A percentile compares a stretch with the other conserved stretches of the same genome.
Evolutionary conservation across 371 early-diverging fungal genomes (phyloP).

Genomic region (Mortierella sp.): DNA sequence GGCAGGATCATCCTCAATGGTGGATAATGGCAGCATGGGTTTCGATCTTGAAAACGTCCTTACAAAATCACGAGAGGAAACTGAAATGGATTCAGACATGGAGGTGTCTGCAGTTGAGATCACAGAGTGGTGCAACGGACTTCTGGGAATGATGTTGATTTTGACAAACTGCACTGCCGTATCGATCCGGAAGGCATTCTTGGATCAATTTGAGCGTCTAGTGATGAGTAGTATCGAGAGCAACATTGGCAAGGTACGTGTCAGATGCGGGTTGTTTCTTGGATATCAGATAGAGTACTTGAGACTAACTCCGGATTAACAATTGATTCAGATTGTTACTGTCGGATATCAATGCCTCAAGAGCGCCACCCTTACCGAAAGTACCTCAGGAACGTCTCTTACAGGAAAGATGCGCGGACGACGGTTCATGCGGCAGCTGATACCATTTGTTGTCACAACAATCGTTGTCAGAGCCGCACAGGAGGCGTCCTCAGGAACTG

Average conservation of each 20-base stretch:
- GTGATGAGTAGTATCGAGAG: constrained; percentile 51
- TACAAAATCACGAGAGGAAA: neutral
- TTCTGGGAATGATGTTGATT: constrained; percentile 50
- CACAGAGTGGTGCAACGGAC: constrained; percentile 49
- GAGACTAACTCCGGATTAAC: too few relatives aligned
- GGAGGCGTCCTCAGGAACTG: constrained; percentile 3
- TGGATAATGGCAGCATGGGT: constrained; percentile 9
- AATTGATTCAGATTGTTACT: constrained; percentile 33
- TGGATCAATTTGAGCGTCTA: constrained; percentile 44
- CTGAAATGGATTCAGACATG: constrained; percentile 33
- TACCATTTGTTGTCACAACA: constrained; percentile 51
- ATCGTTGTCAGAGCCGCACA: constrained; percentile 49
- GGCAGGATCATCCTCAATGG: neutral
- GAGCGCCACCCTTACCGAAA: constrained; percentile 34
- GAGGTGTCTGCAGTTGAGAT: constrained; percentile 47
- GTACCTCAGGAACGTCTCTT: neutral
- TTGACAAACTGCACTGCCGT: constrained; percentile 35
- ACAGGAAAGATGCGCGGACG: constrained; percentile 29
- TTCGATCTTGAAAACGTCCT: constrained; percentile 12
- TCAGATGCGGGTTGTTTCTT: too few relatives aligned
- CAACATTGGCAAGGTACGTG: constrained; percentile 34
- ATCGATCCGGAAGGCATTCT: constrained; percentile 17
- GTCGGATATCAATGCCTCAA: constrained; percentile 50
- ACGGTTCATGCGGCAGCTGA: constrained; percentile 34
- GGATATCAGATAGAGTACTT: too few relatives aligned